phyloP scores from a whole-genome alignment of 2,329 filamentous ascomycete species.

The Colletotrichum tamarilloi region DNA sequence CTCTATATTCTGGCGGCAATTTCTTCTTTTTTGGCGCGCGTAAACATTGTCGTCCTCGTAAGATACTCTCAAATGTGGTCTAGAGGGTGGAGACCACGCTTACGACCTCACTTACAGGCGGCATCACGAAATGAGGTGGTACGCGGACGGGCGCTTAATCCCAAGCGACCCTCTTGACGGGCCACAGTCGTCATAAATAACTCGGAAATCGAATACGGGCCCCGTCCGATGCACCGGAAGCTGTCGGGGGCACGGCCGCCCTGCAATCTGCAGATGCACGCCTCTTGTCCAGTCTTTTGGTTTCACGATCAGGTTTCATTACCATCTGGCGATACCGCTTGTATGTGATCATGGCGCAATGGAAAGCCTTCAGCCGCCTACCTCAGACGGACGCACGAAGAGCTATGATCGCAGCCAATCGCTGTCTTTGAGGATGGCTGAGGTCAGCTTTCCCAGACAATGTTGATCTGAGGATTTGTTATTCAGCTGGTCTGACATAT shows the following conservation, averaged over 20 bases:
- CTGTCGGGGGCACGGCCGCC: conserved; percentile 1
- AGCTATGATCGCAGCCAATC: neutral
- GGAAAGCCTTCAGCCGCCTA: neutral
- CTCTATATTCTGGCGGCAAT: neutral
- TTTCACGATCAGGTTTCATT: conserved; percentile 5
- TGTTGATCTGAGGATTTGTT: neutral
- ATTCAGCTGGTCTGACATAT: neutral
- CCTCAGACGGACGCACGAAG: conserved; percentile 1
- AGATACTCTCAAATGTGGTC: neutral
- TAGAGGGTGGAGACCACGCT: neutral
- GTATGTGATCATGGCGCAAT: neutral
- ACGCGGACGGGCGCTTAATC: conserved; percentile 19
- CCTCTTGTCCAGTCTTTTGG: neutral
- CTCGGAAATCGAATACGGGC: conserved; percentile 6
- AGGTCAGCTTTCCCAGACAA: neutral
- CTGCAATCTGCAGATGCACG: neutral
- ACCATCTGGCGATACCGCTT: neutral
- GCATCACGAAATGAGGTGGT: conserved; percentile 6
- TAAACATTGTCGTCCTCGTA: neutral
- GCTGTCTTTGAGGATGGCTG: neutral
- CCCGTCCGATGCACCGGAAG: neutral
- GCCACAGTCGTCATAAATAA: neutral
- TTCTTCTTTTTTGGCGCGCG: neutral
- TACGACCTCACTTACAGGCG: neutral
- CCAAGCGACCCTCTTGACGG: neutral